A percentile compares a stretch with the other conserved stretches of the same genome.
phyloP scores from a whole-genome alignment of 148 eudicot genomes.

The Suaeda aralocaspica region DNA sequence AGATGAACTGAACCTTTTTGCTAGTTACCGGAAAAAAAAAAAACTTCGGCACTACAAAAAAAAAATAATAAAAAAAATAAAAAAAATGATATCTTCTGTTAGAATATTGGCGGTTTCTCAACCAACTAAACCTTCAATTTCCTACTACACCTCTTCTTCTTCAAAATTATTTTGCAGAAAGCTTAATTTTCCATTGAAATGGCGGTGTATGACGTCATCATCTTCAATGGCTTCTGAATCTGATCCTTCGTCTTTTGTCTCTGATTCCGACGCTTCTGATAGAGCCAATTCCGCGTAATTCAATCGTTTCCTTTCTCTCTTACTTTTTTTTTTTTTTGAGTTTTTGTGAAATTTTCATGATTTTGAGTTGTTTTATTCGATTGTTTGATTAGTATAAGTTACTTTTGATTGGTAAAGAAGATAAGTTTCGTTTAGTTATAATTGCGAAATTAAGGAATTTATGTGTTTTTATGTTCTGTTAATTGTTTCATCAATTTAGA shows the following conservation, averaged over 20 bases:
- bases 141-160: background rate
- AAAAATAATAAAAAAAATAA: too few relatives aligned
- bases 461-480: too few relatives aligned
- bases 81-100: constrained; percentile 36
- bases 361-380: background rate
- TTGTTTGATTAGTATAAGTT: too few relatives aligned
- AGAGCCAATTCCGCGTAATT: constrained; percentile 36
- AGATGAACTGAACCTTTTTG: too few relatives aligned
- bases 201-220: constrained; percentile 37
- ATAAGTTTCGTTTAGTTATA: too few relatives aligned
- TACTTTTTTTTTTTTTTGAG: background rate
- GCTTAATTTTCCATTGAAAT: constrained; percentile 26
- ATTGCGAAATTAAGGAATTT: too few relatives aligned
- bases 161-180: constrained; percentile 23
- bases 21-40: too few relatives aligned
- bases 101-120: constrained; percentile 38
- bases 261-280: constrained; percentile 40
- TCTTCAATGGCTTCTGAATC: constrained; percentile 42
- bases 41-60: too few relatives aligned
- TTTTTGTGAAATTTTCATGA: too few relatives aligned
- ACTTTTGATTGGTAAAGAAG: too few relatives aligned
- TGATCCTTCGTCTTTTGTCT: constrained; percentile 30
- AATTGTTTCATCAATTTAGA: too few relatives aligned
- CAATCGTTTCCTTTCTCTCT: background rate
- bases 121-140: constrained; percentile 24